These are phyloP conservation scores for Cordyceps pruinosa DNA, from an alignment of 2,329 filamentous ascomycete species.

Conservation along the genomic window DNA sequence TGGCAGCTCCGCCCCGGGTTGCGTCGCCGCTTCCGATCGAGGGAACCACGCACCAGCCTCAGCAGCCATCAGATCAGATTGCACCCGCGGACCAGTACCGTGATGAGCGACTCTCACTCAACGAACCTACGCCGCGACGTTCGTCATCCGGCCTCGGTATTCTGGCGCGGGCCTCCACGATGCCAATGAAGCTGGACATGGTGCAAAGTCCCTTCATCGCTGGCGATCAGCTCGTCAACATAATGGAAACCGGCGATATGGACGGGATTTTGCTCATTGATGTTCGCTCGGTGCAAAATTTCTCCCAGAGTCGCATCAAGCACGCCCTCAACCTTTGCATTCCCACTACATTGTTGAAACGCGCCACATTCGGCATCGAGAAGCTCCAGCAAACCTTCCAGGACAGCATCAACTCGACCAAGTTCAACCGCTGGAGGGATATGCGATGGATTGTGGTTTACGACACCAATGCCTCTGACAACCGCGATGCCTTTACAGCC, in stretches of 20 bases:
- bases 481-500: conserved; percentile 73
- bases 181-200: conserved; percentile 43
- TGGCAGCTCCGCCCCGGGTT: conserved; percentile 37
- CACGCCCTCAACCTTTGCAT: conserved; percentile 91
- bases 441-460: conserved; percentile 80
- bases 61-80: conserved; percentile 13
- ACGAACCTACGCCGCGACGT: conserved; percentile 37
- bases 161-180: conserved; percentile 38
- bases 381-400: conserved; percentile 86
- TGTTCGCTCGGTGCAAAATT: conserved; percentile 80
- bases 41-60: conserved; percentile 12
- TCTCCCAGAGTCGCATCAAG: conserved; percentile 63
- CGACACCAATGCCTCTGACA: conserved; percentile 67
- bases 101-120: conserved; percentile 49
- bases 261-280: conserved; percentile 65
- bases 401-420: conserved; percentile 58
- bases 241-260: conserved; percentile 40
- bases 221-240: conserved; percentile 45
- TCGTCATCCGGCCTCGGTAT: conserved; percentile 24
- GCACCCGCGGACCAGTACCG: conserved; percentile 38
- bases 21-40: conserved; percentile 31
- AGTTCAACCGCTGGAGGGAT: conserved; percentile 69
- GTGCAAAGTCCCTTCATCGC: conserved; percentile 46
- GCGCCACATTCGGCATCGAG: conserved; percentile 80
- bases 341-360: conserved; percentile 85